Evolutionary conservation across 2,329 filamentous ascomycete genomes (phyloP), one percentile per base, ranked within the genome.

Genomic region (Trichoderma sp.): DNA sequence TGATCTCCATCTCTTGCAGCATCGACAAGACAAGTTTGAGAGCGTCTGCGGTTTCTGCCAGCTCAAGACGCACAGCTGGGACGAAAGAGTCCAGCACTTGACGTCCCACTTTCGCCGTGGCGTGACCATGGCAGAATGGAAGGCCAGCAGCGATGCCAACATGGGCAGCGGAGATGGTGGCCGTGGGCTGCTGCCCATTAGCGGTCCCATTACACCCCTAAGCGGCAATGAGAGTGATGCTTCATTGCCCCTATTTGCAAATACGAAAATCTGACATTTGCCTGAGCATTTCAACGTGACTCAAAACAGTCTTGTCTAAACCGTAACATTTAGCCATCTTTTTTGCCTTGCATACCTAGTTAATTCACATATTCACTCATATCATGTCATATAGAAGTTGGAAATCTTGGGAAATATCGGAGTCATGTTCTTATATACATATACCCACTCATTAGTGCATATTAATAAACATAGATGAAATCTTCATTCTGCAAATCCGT

Each of bases 401-500:
- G 49, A n/a, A 49, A 54, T 43, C 10, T 52, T 13, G 18, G 37
- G 13, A 28, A 56, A 14, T 14, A 24, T 58, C 26, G 43, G 51
- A 21, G 34, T 43, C 39, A 8, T 3, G 8, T n/a, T n/a, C 8
- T n/a, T 43, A 43, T 43, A 43, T 43, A 34, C 49, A 58, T 68
- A 61, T 58, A 64, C 60, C 26, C 63, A 66, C 46, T 60, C 56
- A 21, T 61, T 54, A 59, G 46, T 39, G 39, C 32, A 14, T n/a
- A 39, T 69, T 72, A 81, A 70, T 80, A 80, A 10, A 89, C 81
- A 74, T 87, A 89, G 52, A 89, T 84, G 71, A 89, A 90, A 69
- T 89, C 86, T 75, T 89, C 86, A 72, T 89, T 89, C 75, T 83
- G 79, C 72, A 85, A 75, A 74, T 89, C 86, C 21, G 86, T 88